Conservation (phyloP, 2,329 filamentous ascomycete genomes). For the Fusarium fracticaudum region DNA sequence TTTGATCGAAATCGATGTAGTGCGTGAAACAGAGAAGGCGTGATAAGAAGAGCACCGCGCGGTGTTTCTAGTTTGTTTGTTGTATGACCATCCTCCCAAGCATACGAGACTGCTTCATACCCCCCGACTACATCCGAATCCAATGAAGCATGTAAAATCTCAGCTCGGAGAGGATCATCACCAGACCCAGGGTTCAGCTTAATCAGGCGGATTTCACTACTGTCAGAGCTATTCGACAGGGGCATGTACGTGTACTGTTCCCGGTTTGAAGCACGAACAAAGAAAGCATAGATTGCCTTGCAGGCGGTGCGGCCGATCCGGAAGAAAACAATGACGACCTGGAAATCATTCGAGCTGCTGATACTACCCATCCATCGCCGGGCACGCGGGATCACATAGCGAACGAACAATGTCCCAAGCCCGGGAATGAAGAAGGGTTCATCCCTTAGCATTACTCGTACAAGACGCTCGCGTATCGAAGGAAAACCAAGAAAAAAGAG, state of each 20-base stretch:
- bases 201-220: background rate
- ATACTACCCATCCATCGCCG: background rate
- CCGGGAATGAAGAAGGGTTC: background rate
- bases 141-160: background rate
- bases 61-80: background rate
- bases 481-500: background rate
- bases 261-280: background rate
- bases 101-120: background rate
- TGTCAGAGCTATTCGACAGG: background rate
- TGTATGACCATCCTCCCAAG: background rate
- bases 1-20: background rate
- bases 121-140: rapidly evolving
- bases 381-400: background rate
- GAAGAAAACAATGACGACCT: background rate
- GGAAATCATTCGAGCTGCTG: background rate
- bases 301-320: rapidly evolving
- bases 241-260: background rate
- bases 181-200: background rate
- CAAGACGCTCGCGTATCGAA: background rate
- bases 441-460: background rate
- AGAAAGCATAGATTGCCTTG: rapidly evolving
- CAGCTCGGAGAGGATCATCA: background rate
- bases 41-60: background rate
- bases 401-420: rapidly evolving
- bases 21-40: background rate